Evolutionary conservation across 371 early-diverging fungal genomes (phyloP).

Genomic region (Mucor velutinosus): DNA sequence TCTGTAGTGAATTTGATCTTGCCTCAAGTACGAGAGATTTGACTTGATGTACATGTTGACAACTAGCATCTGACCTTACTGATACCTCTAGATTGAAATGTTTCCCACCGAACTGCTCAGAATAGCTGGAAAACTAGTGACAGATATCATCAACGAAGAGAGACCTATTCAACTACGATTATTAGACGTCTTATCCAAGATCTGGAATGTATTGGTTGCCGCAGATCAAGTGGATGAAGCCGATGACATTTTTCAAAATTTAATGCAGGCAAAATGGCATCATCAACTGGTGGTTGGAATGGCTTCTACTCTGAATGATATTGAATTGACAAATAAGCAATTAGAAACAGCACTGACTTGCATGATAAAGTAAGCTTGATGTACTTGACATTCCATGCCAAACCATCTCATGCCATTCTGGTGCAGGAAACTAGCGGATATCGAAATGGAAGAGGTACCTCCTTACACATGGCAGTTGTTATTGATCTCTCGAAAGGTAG

Average conservation of each 20-base stretch:
- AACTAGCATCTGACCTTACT: background rate
- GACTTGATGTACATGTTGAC: background rate
- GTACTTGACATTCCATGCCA: too few species aligned
- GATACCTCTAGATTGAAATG: conserved; percentile 31
- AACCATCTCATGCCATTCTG: background rate
- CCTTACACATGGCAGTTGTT: conserved; percentile 60
- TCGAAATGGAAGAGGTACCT: conserved; percentile 61
- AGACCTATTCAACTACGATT: conserved; percentile 40
- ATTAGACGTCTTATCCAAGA: conserved; percentile 50
- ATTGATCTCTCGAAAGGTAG: conserved; percentile 61
- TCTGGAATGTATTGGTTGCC: conserved; percentile 43
- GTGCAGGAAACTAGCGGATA: conserved; percentile 45
- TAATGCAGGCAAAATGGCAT: conserved; percentile 49
- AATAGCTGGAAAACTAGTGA: conserved; percentile 19
- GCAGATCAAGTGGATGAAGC: conserved; percentile 26
- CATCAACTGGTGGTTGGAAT: conserved; percentile 41
- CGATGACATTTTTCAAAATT: conserved; percentile 36
- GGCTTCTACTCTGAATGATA: conserved; percentile 52
- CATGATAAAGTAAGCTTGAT: conserved; percentile 32
- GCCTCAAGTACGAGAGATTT: conserved; percentile 32
- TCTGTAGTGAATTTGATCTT: conserved; percentile 34
- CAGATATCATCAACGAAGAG: conserved; percentile 25
- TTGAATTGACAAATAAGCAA: conserved; percentile 46
- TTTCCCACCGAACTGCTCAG: conserved; percentile 19
- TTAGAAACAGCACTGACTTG: conserved; percentile 39